Base-by-base conservation (phyloP, 257 asterid species). In the Jacaranda mimosifolia region DNA sequence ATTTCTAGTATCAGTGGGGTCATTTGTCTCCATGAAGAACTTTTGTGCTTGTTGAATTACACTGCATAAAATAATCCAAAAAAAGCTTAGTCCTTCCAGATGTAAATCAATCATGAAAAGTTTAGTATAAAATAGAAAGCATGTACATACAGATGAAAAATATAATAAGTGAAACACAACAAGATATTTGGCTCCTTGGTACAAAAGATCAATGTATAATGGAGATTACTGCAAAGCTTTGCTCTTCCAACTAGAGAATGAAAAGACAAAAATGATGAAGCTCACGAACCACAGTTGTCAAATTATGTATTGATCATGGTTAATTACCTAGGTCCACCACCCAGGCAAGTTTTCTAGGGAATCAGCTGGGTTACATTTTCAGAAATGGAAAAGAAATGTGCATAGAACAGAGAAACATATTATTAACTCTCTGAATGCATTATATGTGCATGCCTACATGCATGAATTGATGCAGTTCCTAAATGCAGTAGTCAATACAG, bases 1-100 rank as follows among this genome's bases (percentile, higher is more conserved):
- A 88, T 87, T 93, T 86, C 97, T 86, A 62, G 90, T 72, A 85
- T 91, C 96, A 18, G 91, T 60, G n/a, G 94, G 81, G 35, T 85
- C 94, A 78, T 70, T 93, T 40, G 91, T 84, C 92, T 93, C 99
- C 94, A 88, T 84, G 82, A 87, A 82, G 82, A 89, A 87, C 75
- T 91, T 96, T 80, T 96, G 98, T 32, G 89, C 86, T 76, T 91
- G 97, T 84, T 89, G 98, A 82, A 96, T 89, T 64, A 91, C 83
- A 83, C 98, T 91, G 97, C 96, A 87, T 69, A 74, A 78, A 65
- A 60, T 3, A 66, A 79, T 75, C 21, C 65, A 75, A 69, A 75
- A 39, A 58, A 75, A 77, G 75, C 48, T 82, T 68, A 83, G 63
- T 73, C 63, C 60, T 74, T 40, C 21, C 35, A 75, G 67, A 68